Evolutionary conservation across 371 early-diverging fungal genomes (phyloP), one percentile per base, ranked within the genome.

Genomic region (Rhizopus microsporus): DNA sequence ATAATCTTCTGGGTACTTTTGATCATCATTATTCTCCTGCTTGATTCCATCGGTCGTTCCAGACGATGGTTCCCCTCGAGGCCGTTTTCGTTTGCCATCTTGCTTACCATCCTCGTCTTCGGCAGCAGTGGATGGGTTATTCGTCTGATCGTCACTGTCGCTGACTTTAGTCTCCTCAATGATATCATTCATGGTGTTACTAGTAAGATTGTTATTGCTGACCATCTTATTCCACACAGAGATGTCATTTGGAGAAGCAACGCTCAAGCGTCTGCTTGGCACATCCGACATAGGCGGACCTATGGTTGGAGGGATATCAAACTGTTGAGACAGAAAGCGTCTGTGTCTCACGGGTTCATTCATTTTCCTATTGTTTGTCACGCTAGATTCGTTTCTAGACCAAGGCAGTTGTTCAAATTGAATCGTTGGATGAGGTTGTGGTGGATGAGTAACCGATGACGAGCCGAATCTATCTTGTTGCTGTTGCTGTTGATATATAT

Each of bases 191-290:
- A 15, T 23, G 23, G 23, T 23, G 23, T 23, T 23, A 2, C 23
- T 13, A 33, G 33, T 60, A 31, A 23, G 54, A 35, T 46, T 17
- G n/a, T 48, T 39, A 7, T 34, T 3, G 32, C 44, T 32, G 5
- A 52, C 56, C 52, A 51, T 62, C 3, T 54, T 48, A 23, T 67
- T 47, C 67, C 67, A 67, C 4, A 56, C 52, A 13, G 33, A 51
- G 29, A 67, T 67, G 10, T 67, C 67, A n/a, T 56, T 35, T 2
- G 67, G 56, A 9, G 67, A 58, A 2, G 62, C 62, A 0, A 62
- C 38, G 32, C 67, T 67, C 9, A 55, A 31, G 1, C 59, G 49
- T 34, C 67, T 37, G 17, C 59, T 67, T 31, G 39, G 10, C 12
- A 62, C 17, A 13, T 58, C 67, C 2, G 67, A 58, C 67, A 66